phyloP scores from a whole-genome alignment of 2,329 filamentous ascomycete genomes.

The Mariannaea sp. region DNA sequence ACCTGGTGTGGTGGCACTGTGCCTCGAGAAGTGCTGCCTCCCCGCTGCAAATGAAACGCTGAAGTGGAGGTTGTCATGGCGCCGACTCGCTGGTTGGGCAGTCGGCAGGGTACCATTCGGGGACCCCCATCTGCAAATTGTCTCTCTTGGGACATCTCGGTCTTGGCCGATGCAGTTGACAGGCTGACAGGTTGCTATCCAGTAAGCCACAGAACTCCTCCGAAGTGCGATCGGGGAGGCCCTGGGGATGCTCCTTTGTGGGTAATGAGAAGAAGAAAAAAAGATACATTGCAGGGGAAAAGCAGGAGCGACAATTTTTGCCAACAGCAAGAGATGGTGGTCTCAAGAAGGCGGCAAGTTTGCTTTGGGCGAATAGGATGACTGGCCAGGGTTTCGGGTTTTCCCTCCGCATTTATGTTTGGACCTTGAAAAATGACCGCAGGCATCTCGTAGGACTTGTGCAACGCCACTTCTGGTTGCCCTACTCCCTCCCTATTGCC shows the following conservation, averaged over 20 bases:
- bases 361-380: constrained; percentile 1
- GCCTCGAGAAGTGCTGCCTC: constrained; percentile 3
- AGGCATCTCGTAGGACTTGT: neutral
- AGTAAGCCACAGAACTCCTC: constrained; percentile 35
- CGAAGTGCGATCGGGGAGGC: constrained; percentile 18
- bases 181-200: constrained; percentile 24
- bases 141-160: constrained; percentile 31
- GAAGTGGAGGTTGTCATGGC: constrained; percentile 1
- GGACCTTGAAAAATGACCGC: neutral
- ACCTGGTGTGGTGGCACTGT: constrained; percentile 7
- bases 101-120: constrained; percentile 27
- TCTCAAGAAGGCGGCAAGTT: neutral
- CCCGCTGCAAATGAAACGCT: constrained; percentile 10
- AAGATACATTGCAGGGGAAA: constrained; percentile 9
- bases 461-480: neutral
- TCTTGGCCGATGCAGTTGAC: constrained; percentile 33
- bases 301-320: neutral
- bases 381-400: constrained; percentile 15
- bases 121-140: constrained; percentile 28
- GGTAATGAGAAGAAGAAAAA: constrained; percentile 8
- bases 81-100: constrained; percentile 20
- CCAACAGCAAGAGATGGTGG: neutral
- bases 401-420: neutral
- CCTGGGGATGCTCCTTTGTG: constrained; percentile 18
- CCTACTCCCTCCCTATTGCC: neutral